phyloP scores from a whole-genome alignment of 106 monocot species.

The Amphibolis antarctica region DNA sequence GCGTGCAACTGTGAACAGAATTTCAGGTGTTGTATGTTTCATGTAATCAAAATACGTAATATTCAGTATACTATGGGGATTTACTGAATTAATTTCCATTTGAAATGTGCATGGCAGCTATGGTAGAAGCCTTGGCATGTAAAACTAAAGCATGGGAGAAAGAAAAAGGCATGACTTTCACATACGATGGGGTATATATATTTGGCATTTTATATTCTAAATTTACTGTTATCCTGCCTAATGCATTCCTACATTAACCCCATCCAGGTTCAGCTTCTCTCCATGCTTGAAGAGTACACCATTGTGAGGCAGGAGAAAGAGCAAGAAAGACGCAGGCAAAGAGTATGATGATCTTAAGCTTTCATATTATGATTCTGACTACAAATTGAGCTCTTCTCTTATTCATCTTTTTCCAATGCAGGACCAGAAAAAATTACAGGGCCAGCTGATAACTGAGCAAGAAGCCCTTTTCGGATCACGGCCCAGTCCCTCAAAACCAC shows the following conservation, averaged over 20 bases:
- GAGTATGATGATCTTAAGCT: constrained; percentile 14
- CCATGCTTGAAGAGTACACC: constrained; percentile 61
- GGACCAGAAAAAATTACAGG: constrained; percentile 64
- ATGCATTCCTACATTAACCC: background rate
- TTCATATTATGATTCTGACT: background rate
- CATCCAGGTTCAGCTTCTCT: constrained; percentile 35
- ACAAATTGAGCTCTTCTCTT: background rate
- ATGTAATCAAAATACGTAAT: too few species aligned
- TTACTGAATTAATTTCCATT: too few species aligned
- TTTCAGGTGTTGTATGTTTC: too few species aligned
- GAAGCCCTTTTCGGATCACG: constrained; percentile 60
- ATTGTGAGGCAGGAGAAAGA: constrained; percentile 55
- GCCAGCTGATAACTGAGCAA: constrained; percentile 63
- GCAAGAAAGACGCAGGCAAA: constrained; percentile 37
- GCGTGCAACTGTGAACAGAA: constrained; percentile 46
- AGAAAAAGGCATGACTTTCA: constrained; percentile 37
- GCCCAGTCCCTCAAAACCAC: constrained; percentile 56
- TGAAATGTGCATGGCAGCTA: constrained; percentile 21
- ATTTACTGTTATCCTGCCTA: background rate
- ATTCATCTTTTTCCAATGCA: constrained; percentile 5
- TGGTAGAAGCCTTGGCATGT: constrained; percentile 38
- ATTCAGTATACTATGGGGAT: too few species aligned
- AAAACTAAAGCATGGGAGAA: constrained; percentile 56
- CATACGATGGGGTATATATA: constrained; percentile 54
- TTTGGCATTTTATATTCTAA: background rate